Evolutionary conservation across 164 flowering plant species (phyloP).

Genomic region (Euptelea pleiosperma): DNA sequence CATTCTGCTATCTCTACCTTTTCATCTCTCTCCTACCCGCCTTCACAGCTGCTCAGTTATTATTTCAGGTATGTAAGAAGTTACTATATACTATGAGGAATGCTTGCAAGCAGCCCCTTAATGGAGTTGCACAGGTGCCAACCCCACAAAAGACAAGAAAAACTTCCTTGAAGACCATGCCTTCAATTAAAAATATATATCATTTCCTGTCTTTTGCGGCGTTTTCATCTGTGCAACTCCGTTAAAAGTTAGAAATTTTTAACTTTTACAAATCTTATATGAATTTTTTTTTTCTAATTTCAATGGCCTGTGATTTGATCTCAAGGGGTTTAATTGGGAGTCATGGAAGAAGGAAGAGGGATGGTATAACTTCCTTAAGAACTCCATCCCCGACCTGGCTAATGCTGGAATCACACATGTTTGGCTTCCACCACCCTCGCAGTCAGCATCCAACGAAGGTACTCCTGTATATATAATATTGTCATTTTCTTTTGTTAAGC

Average conservation of each 20-base stretch:
- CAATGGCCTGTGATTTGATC: too few relatives aligned
- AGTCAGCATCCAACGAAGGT: conserved; percentile 66
- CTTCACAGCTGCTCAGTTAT: conserved; percentile 9
- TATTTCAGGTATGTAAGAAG: conserved; percentile 12
- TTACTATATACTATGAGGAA: neutral
- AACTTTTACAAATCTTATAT: neutral
- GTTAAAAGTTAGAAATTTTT: neutral
- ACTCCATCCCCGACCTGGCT: conserved; percentile 39
- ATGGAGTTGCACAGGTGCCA: too few relatives aligned
- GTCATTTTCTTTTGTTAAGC: too few relatives aligned
- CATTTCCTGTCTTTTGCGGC: conserved; percentile 1
- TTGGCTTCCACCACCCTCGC: conserved; percentile 84
- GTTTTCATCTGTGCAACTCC: conserved; percentile 19
- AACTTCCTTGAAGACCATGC: too few relatives aligned
- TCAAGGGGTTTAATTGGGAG: conserved; percentile 78
- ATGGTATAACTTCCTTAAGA: conserved; percentile 54
- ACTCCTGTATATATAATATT: too few relatives aligned
- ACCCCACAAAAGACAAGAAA: too few relatives aligned
- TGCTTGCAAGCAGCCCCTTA: too few relatives aligned
- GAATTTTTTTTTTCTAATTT: too few relatives aligned
- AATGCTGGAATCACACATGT: conserved; percentile 66
- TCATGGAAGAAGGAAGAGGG: conserved; percentile 57
- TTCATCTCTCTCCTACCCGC: conserved; percentile 17
- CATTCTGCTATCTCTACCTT: conserved; percentile 14
- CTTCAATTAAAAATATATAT: too few relatives aligned